A percentile compares a stretch with the other conserved stretches of the same genome.
These are phyloP conservation scores for Argentina anserina DNA, from an alignment of 306 rosid genomes.

Conservation along the genomic window DNA sequence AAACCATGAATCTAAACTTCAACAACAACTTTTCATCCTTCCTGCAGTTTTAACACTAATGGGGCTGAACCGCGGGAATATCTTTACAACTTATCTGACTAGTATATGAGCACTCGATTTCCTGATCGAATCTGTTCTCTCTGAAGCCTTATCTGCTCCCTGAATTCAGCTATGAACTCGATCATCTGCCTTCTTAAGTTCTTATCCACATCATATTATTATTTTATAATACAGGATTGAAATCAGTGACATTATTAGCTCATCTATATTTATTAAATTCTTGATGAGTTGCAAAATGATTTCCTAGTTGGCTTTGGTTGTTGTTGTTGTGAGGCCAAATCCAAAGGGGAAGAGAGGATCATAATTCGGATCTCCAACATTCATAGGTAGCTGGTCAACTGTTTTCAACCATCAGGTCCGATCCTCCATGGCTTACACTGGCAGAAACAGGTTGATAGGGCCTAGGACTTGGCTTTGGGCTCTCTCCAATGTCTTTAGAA, in stretches of 20 bases:
- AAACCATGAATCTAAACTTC: no score
- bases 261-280: not conserved
- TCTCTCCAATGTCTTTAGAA: slow-evolving; percentile 14
- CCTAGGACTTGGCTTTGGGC: slow-evolving; percentile 17
- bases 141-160: slow-evolving; percentile 97
- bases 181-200: slow-evolving; percentile 98
- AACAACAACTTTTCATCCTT: no score
- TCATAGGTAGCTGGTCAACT: slow-evolving; percentile 44
- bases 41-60: no score
- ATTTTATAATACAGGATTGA: no score
- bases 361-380: slow-evolving; percentile 33
- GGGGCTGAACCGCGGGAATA: no score
- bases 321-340: slow-evolving; percentile 33
- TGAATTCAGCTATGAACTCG: slow-evolving; percentile 90
- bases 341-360: slow-evolving; percentile 43
- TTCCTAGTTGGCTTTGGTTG: slow-evolving; percentile 13
- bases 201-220: slow-evolving; percentile 94
- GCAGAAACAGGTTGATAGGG: slow-evolving; percentile 14
- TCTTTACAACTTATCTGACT: no score
- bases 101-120: slow-evolving; percentile 57
- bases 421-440: slow-evolving; percentile 50
- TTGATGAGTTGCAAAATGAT: not conserved
- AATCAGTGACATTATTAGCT: no score
- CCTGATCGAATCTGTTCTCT: slow-evolving; percentile 84
- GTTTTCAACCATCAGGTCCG: slow-evolving; percentile 51